Conservation (phyloP, 1,139 yeast genomes). For the Meyerozyma elateridarum region DNA sequence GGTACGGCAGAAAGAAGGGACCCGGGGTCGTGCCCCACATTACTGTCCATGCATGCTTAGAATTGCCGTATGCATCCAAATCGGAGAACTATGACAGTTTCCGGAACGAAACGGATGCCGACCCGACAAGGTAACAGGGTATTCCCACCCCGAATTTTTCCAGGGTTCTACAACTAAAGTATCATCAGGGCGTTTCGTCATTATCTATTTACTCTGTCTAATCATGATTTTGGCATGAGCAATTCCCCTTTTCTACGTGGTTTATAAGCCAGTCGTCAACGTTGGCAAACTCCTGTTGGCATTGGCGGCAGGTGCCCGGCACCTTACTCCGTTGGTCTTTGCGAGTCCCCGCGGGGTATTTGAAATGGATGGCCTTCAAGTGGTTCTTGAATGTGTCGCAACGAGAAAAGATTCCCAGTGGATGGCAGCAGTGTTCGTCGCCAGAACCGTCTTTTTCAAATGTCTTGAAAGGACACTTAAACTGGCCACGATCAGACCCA, state of each 20-base stretch:
- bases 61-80: too few relatives aligned
- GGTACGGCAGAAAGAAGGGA: too few relatives aligned
- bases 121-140: too few relatives aligned
- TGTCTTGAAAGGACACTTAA: slow-evolving; percentile 42
- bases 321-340: slow-evolving; percentile 69
- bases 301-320: slow-evolving; percentile 71
- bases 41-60: too few relatives aligned
- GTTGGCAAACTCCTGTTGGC: slow-evolving; percentile 57
- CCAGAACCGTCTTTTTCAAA: slow-evolving; percentile 8
- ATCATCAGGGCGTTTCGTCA: too few relatives aligned
- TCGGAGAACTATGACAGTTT: too few relatives aligned
- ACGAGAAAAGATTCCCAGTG: slow-evolving; percentile 77
- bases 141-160: too few relatives aligned
- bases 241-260: slow-evolving; percentile 61
- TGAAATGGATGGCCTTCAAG: slow-evolving; percentile 83
- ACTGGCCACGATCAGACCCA: slow-evolving; percentile 47
- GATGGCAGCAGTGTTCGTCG: slow-evolving; percentile 58
- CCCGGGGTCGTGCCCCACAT: too few relatives aligned
- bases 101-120: too few relatives aligned
- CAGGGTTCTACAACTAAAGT: too few relatives aligned
- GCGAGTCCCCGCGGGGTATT: slow-evolving; percentile 82
- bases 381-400: slow-evolving; percentile 93
- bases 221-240: slow-evolving; percentile 29
- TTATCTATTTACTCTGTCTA: too few relatives aligned
- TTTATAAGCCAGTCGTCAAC: slow-evolving; percentile 76